These are phyloP conservation scores for Excoecaria agallocha DNA, from an alignment of 345 rosid genomes.

Conservation along the genomic window DNA sequence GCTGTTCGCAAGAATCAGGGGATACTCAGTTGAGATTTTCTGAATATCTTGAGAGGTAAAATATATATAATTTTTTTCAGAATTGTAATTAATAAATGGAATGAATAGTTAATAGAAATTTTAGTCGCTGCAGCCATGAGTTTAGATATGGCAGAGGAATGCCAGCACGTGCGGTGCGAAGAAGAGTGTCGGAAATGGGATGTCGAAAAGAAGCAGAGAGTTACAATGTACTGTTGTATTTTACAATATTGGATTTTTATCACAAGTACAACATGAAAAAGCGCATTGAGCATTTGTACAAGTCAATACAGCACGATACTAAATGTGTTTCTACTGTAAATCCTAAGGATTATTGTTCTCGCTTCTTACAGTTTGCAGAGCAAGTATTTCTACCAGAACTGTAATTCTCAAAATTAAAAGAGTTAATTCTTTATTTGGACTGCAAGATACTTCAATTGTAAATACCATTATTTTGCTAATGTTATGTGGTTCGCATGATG, in stretches of 20 bases:
- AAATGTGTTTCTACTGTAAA: slow-evolving; percentile 54
- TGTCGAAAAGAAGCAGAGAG: slow-evolving; percentile 11
- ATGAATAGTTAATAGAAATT: not conserved
- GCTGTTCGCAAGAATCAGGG: slow-evolving; percentile 25
- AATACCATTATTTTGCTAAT: no score
- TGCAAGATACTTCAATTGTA: no score
- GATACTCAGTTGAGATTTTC: slow-evolving; percentile 12
- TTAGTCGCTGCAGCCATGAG: slow-evolving; percentile 24
- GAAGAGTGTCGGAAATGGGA: slow-evolving; percentile 19
- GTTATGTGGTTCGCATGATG: no score
- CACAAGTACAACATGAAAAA: slow-evolving; percentile 45
- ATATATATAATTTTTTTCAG: not conserved
- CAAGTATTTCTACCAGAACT: slow-evolving; percentile 42
- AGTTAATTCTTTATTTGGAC: no score
- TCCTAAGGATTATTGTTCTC: slow-evolving; percentile 49
- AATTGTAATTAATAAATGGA: not conserved
- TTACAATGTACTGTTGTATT: slow-evolving; percentile 44
- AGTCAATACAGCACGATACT: slow-evolving; percentile 47
- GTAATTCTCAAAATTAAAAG: no score
- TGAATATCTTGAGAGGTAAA: slow-evolving; percentile 30
- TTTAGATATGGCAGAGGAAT: slow-evolving; percentile 37
- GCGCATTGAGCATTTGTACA: slow-evolving; percentile 52
- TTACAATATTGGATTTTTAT: slow-evolving; percentile 43
- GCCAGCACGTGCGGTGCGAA: slow-evolving; percentile 44
- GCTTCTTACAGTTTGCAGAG: slow-evolving; percentile 45